A percentile compares a stretch with the other conserved stretches of the same genome.
Conservation (phyloP, 2,329 filamentous ascomycete genomes). For the Dryadomyces quercivorus region DNA sequence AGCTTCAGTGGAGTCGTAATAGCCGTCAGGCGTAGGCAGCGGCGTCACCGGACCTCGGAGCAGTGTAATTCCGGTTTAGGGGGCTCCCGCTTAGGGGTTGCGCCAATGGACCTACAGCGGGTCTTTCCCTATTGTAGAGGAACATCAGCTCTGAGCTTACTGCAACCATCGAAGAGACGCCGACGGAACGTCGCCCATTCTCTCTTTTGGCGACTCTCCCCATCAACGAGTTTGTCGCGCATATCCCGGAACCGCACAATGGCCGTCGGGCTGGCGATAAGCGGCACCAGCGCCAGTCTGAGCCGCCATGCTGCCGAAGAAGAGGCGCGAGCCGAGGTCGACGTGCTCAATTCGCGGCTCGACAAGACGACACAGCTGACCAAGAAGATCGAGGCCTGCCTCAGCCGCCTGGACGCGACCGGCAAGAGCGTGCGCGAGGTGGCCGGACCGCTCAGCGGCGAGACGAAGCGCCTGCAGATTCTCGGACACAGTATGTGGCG, state of each 20-base stretch:
- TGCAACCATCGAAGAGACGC: neutral
- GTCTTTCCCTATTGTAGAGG: neutral
- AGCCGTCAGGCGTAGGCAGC: no score
- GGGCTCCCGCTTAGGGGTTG: neutral
- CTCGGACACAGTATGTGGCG: conserved; percentile 57
- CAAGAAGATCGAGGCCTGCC: conserved; percentile 86
- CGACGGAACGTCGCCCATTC: neutral
- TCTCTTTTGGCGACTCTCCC: neutral
- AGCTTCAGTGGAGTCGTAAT: neutral
- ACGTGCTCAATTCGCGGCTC: conserved; percentile 59
- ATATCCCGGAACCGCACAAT: conserved; percentile 20
- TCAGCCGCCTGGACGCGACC: conserved; percentile 72
- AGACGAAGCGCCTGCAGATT: conserved; percentile 81
- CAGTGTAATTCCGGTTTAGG: conserved; percentile 7
- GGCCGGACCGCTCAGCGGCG: conserved; percentile 82
- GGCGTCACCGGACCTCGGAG: neutral
- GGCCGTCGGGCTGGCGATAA: conserved; percentile 35
- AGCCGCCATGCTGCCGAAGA: conserved; percentile 46
- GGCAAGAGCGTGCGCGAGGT: conserved; percentile 87
- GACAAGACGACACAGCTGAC: conserved; percentile 89
- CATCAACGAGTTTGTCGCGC: neutral
- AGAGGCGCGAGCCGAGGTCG: conserved; percentile 56
- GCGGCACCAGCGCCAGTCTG: conserved; percentile 6
- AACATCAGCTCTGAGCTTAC: neutral
- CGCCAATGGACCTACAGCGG: conserved; percentile 3